These are phyloP conservation scores for Nothophaeocryptopus gaeumannii DNA, from an alignment of 2,329 filamentous ascomycete species.

Conservation along the genomic window DNA sequence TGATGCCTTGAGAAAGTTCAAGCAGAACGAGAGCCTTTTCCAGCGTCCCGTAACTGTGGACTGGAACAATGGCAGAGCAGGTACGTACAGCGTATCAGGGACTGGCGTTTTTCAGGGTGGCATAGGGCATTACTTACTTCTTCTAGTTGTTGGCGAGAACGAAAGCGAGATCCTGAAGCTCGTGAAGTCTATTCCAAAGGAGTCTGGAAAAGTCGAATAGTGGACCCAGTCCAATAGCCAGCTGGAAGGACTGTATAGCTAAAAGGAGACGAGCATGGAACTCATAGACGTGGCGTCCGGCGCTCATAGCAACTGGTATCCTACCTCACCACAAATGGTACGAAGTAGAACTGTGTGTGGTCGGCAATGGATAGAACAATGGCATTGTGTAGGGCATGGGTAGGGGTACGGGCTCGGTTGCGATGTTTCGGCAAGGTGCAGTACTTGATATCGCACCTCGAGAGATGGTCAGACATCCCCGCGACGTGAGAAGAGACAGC, in stretches of 20 bases:
- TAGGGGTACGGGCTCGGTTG: too few relatives aligned
- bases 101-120: not conserved
- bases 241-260: not conserved
- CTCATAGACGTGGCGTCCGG: too few relatives aligned
- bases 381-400: constrained; percentile 8
- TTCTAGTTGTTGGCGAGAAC: constrained; percentile 65
- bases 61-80: constrained; percentile 85
- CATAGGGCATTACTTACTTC: constrained; percentile 8
- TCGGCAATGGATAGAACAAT: constrained; percentile 1
- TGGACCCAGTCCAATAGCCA: not conserved
- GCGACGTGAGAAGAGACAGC: not conserved
- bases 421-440: constrained; percentile 17
- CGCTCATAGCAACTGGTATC: too few relatives aligned
- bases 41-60: constrained; percentile 81
- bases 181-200: constrained; percentile 58
- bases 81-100: constrained; percentile 38
- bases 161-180: constrained; percentile 88
- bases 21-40: constrained; percentile 66
- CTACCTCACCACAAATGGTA: too few relatives aligned
- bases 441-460: constrained; percentile 6
- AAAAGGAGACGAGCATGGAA: too few relatives aligned
- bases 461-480: too few relatives aligned
- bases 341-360: too few relatives aligned
- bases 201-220: constrained; percentile 28
- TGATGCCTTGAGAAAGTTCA: constrained; percentile 78